Base-by-base conservation (phyloP, 768 basidiomycete genomes). In the Leccinum ochraceum region DNA sequence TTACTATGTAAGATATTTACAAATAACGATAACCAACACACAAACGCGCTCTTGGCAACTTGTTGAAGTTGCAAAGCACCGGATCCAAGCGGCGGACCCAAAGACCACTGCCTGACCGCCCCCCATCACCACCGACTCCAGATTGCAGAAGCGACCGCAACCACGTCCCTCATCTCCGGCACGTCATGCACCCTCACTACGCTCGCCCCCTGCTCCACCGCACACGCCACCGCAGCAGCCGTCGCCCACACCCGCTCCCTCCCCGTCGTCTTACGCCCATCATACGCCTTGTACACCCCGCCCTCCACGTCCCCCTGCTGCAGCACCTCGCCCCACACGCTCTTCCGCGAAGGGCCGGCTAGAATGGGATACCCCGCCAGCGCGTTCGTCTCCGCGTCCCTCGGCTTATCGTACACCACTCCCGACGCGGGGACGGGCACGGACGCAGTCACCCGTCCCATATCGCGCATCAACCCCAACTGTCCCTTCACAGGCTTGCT, bases 111-210 rank as follows among this genome's bases (percentile, higher is more conserved):
- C 32, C 32, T 32, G 32, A 34, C 10, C 32, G 11, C 32, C 11
- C 10, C 32, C 1, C 11, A 39, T 42, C 17, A 42, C 42, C 42
- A n/a, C 42, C 42, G n/a, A 59, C 49, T 58, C 83, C 84, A 87
- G 3, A 95, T 76, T 6, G 82, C 84, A 65, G 84, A 82, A 0
- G 88, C 79, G 50, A 95, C 80, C 28, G 76, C 76, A 0, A 94
- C 81, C 1, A 89, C 87, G 71, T 98, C 95, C 28, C 75, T 76
- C 79, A 93, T 87, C 61, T 86, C 86, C 44, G 76, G 73, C 6
- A 86, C 83, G 69, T 95, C 89, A 72, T 98, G 95, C 3, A 97
- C 93, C 22, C 96, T 77, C 9, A 96, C 83, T 3, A 93, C 75
- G 58, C 83, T 77, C 0, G 86, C 86, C 0, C 86, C 84, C 66